Evolutionary conservation across 352 stramenopile species (phyloP), one percentile per base, ranked within the genome.

Genomic region (Phytopythium mirpurense): DNA sequence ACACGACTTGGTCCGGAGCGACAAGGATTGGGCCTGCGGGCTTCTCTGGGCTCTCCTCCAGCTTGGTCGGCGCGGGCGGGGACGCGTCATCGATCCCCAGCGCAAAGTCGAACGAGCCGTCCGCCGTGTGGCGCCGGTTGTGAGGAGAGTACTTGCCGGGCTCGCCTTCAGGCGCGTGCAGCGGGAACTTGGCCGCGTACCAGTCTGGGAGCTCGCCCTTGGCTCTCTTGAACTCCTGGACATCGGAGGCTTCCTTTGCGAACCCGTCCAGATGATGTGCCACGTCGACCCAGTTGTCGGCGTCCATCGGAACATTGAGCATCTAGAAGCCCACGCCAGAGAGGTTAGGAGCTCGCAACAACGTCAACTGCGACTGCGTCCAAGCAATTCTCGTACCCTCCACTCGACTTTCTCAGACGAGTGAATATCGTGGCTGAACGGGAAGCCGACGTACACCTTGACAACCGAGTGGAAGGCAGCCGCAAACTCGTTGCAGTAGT

Each of bases 361-460:
- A 29, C 40, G 18, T 2, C 19, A 10, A 23, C 36, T 48, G 8
- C 21, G 31, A 32, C 4, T 4, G 11, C 11, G 27, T 21, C 45
- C 21, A 55, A 54, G 12, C 7, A 24, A 74, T n/a, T n/a, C n/a
- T n/a, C 70, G 16, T 52, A 90, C 80, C 49, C 86, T 67, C 86
- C 86, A 96, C 40, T 95, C 72, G 18, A 96, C 81, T 59, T 85
- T 83, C 55, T 95, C 86, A 0, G 83, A 88, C 34, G 83, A 94
- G 63, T 95, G 83, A 41, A 94, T 91, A 48, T 92, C 73, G 52
- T 93, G 84, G 21, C 72, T 78, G 24, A 96, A 79, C 3, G 85
- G 84, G n/a, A 95, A 90, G 0, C 85, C 85, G 2, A 93, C 66
- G 60, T 92, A 92, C 16, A 96, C 64, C 47, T 88, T 90, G 19